Evolutionary conservation across 257 asterid genomes (phyloP), one percentile per base, ranked within the genome.

Genomic region (Nicotiana attenuata): DNA sequence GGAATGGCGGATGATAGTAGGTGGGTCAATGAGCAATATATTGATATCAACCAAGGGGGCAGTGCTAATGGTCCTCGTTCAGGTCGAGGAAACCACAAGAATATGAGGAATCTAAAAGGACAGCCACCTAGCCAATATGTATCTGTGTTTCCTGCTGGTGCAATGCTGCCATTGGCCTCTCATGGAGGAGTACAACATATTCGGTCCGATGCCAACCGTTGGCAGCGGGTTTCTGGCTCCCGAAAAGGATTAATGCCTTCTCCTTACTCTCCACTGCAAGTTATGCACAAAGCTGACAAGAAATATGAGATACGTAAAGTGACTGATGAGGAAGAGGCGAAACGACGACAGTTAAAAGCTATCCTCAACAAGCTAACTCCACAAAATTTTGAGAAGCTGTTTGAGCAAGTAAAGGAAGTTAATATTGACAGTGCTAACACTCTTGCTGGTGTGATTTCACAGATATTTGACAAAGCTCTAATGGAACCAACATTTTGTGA

Each of bases 301-400:
- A 87, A 85, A 81, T 87, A 87, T 38, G 85, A 80, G 77, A 50
- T 87, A 47, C 66, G 65, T 26, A 85, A 80, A 80, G 88, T 77
- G 47, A 82, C 68, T 33, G 90, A 84, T 83, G 88, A 19, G 8
- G 88, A 87, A 69, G 82, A 83, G 81, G 88, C 86, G 2, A 87
- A 87, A 52, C 88, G 85, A 50, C 85, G 90, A 81, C 86, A 68
- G 69, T 33, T 87, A 65, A 87, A 87, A 82, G 82, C 86, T 63
- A 85, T 85, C 56, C 88, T 87, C 45, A 87, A 87, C 81, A 87
- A 87, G 83, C 66, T 87, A 22, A 87, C 90, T 38, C 90, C 90
- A 52, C 90, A 87, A 38, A 87, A 87, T 82, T 87, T 87, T 55
- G 90, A 87, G 50, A 85, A 84, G 78, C 82, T 87, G 24, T 87